These are phyloP conservation scores for Stagonosporopsis chrysanthemi DNA, from an alignment of 2,329 filamentous ascomycete genomes.

Conservation along the genomic window DNA sequence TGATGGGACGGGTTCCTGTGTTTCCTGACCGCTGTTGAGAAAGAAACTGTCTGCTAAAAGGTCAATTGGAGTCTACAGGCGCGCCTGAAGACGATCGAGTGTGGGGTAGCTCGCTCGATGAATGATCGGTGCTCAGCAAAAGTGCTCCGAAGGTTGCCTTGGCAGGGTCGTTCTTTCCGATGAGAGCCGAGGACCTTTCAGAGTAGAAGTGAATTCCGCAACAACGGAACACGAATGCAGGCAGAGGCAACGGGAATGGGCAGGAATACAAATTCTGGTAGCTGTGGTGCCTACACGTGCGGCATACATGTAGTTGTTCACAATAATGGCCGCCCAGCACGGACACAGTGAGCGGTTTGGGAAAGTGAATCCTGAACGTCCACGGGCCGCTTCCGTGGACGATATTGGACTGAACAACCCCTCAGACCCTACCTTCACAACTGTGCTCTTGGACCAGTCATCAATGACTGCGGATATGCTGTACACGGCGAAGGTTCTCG, in stretches of 20 bases:
- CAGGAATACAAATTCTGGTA: background rate
- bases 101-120: conserved; percentile 16
- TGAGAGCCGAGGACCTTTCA: conserved; percentile 3
- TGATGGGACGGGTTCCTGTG: conserved; percentile 8
- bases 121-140: conserved; percentile 19
- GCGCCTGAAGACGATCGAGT: background rate
- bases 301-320: conserved; percentile 1
- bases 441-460: background rate
- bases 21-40: background rate
- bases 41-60: background rate
- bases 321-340: background rate
- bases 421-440: background rate
- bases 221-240: background rate
- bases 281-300: background rate
- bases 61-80: conserved; percentile 11
- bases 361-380: conserved; percentile 16
- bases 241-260: background rate
- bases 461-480: background rate
- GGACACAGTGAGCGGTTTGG: conserved; percentile 16
- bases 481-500: background rate
- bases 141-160: conserved; percentile 1
- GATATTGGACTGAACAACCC: background rate
- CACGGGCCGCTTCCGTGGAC: conserved; percentile 2
- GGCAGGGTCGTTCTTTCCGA: conserved; percentile 15
- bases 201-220: conserved; percentile 10